Evolutionary conservation across 2,329 filamentous ascomycete species (phyloP).

Genomic region (Colletotrichum gloeosporioides): DNA sequence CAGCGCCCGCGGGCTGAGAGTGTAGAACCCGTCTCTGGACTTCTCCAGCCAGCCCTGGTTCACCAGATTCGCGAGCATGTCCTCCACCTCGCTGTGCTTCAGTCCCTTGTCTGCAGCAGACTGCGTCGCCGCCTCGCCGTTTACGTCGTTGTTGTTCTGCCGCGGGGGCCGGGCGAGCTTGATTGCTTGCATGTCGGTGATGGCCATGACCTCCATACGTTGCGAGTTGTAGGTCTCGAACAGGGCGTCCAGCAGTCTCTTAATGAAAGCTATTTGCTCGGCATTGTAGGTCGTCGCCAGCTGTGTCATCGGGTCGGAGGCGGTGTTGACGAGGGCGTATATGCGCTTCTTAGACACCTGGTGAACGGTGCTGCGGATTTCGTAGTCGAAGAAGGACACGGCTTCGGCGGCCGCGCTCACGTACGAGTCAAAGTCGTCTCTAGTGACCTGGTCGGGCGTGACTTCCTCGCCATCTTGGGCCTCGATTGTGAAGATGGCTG

Average conservation of each 20-base stretch:
- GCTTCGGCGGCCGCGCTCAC: slow-evolving; percentile 73
- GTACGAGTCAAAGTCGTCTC: slow-evolving; percentile 71
- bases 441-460: slow-evolving; percentile 67
- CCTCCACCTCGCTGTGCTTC: slow-evolving; percentile 79
- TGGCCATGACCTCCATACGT: slow-evolving; percentile 81
- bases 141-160: slow-evolving; percentile 33
- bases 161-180: slow-evolving; percentile 65
- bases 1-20: slow-evolving; percentile 76
- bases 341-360: slow-evolving; percentile 72
- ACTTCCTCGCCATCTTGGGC: slow-evolving; percentile 41
- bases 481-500: slow-evolving; percentile 72
- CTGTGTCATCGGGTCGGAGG: slow-evolving; percentile 84
- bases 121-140: slow-evolving; percentile 36
- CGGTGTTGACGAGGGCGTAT: slow-evolving; percentile 87
- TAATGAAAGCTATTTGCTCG: slow-evolving; percentile 90
- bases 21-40: slow-evolving; percentile 75
- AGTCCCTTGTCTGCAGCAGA: slow-evolving; percentile 59
- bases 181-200: slow-evolving; percentile 80
- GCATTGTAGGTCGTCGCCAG: slow-evolving; percentile 80
- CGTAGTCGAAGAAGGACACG: slow-evolving; percentile 82
- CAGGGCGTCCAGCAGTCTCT: slow-evolving; percentile 86
- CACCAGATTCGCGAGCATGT: slow-evolving; percentile 71
- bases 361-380: slow-evolving; percentile 78
- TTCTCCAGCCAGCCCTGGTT: slow-evolving; percentile 86
- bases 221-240: slow-evolving; percentile 87